phyloP scores from a whole-genome alignment of 2,329 filamentous ascomycete genomes.

The Blumeriella jaapii region DNA sequence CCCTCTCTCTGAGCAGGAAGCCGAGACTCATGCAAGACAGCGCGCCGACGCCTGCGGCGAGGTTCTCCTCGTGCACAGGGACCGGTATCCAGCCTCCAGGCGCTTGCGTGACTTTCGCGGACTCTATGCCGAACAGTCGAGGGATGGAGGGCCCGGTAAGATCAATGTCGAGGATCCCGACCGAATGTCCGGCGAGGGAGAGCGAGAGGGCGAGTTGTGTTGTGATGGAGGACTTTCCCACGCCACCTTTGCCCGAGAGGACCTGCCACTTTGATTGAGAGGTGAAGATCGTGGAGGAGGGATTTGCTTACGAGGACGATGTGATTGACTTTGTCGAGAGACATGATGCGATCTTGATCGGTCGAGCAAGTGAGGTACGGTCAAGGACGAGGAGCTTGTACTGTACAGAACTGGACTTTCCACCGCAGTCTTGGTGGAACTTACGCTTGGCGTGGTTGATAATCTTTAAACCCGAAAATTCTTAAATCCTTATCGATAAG shows the following conservation, averaged over 20 bases:
- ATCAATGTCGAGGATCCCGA: constrained; percentile 93
- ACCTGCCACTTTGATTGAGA: constrained; percentile 35
- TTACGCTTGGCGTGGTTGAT: too few relatives aligned
- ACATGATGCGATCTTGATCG: constrained; percentile 36
- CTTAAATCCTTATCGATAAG: constrained; percentile 24
- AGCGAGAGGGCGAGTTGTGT: constrained; percentile 89
- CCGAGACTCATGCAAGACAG: constrained; percentile 85
- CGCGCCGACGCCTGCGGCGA: constrained; percentile 42
- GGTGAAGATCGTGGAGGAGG: not conserved
- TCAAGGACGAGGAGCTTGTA: constrained; percentile 9
- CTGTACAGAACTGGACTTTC: too few relatives aligned
- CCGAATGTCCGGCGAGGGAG: constrained; percentile 71
- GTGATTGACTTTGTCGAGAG: constrained; percentile 60
- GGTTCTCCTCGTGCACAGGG: constrained; percentile 56
- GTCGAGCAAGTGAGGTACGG: constrained; percentile 2
- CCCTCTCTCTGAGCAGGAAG: constrained; percentile 72
- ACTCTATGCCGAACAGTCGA: constrained; percentile 82
- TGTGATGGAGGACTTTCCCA: constrained; percentile 96
- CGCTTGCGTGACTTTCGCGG: constrained; percentile 80
- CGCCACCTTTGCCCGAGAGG: constrained; percentile 93
- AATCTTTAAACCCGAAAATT: constrained; percentile 1
- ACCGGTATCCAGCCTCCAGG: constrained; percentile 90
- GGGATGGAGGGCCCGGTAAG: constrained; percentile 94
- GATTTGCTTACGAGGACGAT: constrained; percentile 53
- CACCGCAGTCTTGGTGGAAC: too few relatives aligned